phyloP scores from a whole-genome alignment of 305 asterid species.

The Stenogyne calaminthoides region DNA sequence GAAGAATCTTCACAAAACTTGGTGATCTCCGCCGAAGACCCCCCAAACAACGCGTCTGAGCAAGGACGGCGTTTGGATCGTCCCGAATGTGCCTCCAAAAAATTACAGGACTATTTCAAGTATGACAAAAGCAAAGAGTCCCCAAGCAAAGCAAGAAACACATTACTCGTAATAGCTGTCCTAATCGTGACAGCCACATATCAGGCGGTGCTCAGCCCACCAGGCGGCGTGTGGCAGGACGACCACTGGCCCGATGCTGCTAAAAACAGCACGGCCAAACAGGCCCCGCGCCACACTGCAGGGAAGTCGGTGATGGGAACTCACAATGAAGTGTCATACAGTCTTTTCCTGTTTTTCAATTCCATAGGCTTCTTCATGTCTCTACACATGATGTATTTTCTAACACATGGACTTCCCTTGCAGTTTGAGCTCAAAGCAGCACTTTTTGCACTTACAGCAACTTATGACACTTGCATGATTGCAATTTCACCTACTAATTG shows the following conservation, averaged over 20 bases:
- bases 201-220: conserved; percentile 59
- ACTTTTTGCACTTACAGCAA: conserved; percentile 25
- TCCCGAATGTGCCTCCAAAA: conserved; percentile 20
- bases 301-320: conserved; percentile 49
- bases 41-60: background rate
- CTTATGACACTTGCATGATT: conserved; percentile 39
- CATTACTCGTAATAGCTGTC: conserved; percentile 39
- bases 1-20: background rate
- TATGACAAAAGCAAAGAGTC: conserved; percentile 45
- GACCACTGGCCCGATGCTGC: conserved; percentile 20
- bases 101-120: conserved; percentile 48
- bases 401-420: conserved; percentile 41
- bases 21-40: background rate
- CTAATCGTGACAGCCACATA: conserved; percentile 47
- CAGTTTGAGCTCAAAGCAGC: conserved; percentile 44
- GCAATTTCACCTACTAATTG: conserved; percentile 17
- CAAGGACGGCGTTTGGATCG: conserved; percentile 1
- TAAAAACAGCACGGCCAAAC: background rate
- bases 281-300: conserved; percentile 28
- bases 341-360: conserved; percentile 44
- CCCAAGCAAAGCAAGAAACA: conserved; percentile 36
- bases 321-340: conserved; percentile 22
- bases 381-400: conserved; percentile 41
- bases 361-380: conserved; percentile 51
- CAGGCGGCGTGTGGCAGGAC: conserved; percentile 74